Evolutionary conservation across 345 rosid genomes (phyloP).

Genomic region (Heritiera littoralis): DNA sequence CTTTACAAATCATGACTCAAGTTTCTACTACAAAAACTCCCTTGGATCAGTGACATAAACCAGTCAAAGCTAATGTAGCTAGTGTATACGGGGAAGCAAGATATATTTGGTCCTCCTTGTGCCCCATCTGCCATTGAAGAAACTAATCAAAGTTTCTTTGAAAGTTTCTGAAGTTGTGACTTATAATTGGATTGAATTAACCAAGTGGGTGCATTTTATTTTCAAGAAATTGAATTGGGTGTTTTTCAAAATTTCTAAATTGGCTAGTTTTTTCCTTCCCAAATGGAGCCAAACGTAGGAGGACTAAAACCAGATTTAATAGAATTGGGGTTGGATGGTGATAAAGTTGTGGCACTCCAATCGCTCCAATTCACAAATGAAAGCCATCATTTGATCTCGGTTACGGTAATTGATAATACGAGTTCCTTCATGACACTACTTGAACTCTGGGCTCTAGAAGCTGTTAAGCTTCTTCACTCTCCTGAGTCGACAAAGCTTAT

Average conservation of each 20-base stretch:
- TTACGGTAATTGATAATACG: conserved; percentile 41
- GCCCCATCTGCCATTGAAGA: conserved; percentile 19
- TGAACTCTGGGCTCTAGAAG: conserved; percentile 61
- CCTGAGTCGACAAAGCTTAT: conserved; percentile 36
- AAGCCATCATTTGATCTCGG: conserved; percentile 45
- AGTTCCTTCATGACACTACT: conserved; percentile 69
- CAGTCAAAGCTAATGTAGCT: too few relatives aligned
- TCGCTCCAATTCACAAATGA: conserved; percentile 54
- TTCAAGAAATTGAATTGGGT: conserved; percentile 9
- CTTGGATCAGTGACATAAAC: too few relatives aligned
- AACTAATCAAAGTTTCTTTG: not conserved
- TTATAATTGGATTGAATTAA: conserved; percentile 15
- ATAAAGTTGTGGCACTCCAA: conserved; percentile 35
- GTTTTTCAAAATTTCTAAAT: not conserved
- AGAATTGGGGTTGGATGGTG: conserved; percentile 21
- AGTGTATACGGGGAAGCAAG: too few relatives aligned
- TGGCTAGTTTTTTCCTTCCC: not conserved
- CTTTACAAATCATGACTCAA: too few relatives aligned
- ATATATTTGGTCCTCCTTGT: not conserved
- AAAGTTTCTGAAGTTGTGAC: not conserved
- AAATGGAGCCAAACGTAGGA: conserved; percentile 50
- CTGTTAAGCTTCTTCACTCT: conserved; percentile 62
- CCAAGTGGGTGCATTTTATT: conserved; percentile 1
- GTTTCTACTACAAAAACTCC: too few relatives aligned
- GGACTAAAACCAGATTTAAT: conserved; percentile 47